Conservation (phyloP, 2,329 filamentous ascomycete genomes). For the Verticillium nonalfalfae region DNA sequence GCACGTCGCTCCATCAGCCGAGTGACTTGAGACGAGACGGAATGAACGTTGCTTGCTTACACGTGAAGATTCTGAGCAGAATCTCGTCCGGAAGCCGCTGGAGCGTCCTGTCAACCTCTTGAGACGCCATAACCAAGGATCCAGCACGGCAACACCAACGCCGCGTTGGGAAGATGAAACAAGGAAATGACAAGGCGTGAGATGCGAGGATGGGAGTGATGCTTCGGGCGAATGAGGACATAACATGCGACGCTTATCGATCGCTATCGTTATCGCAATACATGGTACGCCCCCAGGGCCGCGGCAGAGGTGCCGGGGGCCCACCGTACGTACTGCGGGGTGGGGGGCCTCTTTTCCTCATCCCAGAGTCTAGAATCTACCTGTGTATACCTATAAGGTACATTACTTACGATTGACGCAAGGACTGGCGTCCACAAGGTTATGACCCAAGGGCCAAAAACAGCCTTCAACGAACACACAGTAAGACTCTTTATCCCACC, state of each 20-base stretch:
- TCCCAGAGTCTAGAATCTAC: no score
- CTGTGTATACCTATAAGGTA: no score
- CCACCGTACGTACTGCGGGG: neutral
- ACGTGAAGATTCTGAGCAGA: slow-evolving; percentile 49
- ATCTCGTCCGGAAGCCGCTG: slow-evolving; percentile 59
- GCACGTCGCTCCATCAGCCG: neutral
- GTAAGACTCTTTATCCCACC: no score
- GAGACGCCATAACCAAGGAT: slow-evolving; percentile 13
- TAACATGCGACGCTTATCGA: neutral
- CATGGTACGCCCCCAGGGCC: neutral
- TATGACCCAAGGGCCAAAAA: no score
- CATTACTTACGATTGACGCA: no score
- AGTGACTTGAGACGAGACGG: neutral
- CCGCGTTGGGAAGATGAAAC: neutral
- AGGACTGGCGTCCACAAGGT: no score
- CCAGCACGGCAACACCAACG: neutral
- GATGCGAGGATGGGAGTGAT: neutral
- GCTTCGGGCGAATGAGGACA: neutral
- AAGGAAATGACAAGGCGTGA: neutral
- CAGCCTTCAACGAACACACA: no score
- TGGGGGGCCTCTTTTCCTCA: no score
- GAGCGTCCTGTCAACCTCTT: slow-evolving; percentile 19
- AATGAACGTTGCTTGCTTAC: slow-evolving; percentile 1
- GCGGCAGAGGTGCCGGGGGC: neutral
- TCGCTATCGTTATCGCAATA: neutral